Evolutionary conservation across 2,329 filamentous ascomycete genomes (phyloP).

Genomic region (Cladosporium sp.): DNA sequence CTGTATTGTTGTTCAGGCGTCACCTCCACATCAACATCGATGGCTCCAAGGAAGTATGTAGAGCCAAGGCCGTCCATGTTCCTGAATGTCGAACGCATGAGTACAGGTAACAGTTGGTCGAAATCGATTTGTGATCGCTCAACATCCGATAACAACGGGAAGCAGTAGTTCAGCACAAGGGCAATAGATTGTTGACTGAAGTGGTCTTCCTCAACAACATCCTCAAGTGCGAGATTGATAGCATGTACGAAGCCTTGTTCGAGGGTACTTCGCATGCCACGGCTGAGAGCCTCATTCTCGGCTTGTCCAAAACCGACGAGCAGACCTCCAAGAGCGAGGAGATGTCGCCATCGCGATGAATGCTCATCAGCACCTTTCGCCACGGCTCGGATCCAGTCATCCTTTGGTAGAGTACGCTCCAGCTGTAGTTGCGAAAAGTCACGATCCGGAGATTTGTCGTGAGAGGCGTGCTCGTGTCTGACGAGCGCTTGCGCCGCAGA

Average conservation of each 20-base stretch:
- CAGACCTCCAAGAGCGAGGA: conserved; percentile 76
- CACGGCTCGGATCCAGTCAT: conserved; percentile 61
- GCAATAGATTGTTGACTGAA: conserved; percentile 55
- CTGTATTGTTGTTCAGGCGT: conserved; percentile 55
- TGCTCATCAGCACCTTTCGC: conserved; percentile 61
- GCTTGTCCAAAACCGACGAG: conserved; percentile 72
- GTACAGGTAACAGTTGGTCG: conserved; percentile 67
- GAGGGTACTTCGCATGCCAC: conserved; percentile 64
- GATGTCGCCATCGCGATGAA: conserved; percentile 75
- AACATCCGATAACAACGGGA: conserved; percentile 66
- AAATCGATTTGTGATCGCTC: conserved; percentile 63
- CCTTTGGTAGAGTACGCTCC: conserved; percentile 40
- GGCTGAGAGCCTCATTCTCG: conserved; percentile 63
- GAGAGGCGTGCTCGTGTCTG: conserved; percentile 47
- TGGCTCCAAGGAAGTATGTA: conserved; percentile 70
- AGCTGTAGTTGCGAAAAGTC: conserved; percentile 32
- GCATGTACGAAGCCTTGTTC: conserved; percentile 74
- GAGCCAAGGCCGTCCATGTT: conserved; percentile 72
- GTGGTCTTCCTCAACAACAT: conserved; percentile 55
- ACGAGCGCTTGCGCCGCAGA: conserved; percentile 61
- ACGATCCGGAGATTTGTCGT: conserved; percentile 27
- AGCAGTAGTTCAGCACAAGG: conserved; percentile 74
- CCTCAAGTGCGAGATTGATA: conserved; percentile 69
- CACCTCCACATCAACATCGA: conserved; percentile 67
- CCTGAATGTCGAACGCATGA: conserved; percentile 67